Percentiles rank a stretch among this genome's conserved stretches.
Evolutionary conservation across 345 rosid genomes (phyloP).

Genomic region (Passiflora organensis): DNA sequence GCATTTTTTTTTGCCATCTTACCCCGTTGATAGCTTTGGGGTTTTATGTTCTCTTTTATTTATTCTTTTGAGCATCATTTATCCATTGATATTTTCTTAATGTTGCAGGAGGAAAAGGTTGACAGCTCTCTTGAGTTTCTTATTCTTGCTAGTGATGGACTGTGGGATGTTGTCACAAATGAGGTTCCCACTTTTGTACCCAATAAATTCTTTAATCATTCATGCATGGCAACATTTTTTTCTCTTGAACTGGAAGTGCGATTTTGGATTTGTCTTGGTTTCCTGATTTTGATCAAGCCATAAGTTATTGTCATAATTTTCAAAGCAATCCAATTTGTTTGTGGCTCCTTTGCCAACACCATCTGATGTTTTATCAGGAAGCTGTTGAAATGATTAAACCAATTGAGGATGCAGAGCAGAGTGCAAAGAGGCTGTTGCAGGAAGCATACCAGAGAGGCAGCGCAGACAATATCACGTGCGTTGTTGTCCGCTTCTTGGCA

Average conservation of each 20-base stretch:
- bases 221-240: neutral
- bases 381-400: slow-evolving; percentile 80
- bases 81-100: slow-evolving; percentile 9
- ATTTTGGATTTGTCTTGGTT: neutral
- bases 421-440: slow-evolving; percentile 75
- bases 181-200: slow-evolving; percentile 43
- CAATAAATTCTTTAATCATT: neutral
- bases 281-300: neutral
- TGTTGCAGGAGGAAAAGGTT: slow-evolving; percentile 80
- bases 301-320: neutral
- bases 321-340: neutral
- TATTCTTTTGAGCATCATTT: neutral
- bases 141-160: slow-evolving; percentile 98
- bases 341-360: neutral
- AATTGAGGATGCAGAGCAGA: slow-evolving; percentile 81
- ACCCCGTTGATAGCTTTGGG: too few relatives aligned
- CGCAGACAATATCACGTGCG: slow-evolving; percentile 94
- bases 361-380: slow-evolving; percentile 46
- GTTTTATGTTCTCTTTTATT: neutral
- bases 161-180: slow-evolving; percentile 96
- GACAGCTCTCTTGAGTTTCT: slow-evolving; percentile 97
- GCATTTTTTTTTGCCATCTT: too few relatives aligned
- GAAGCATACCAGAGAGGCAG: slow-evolving; percentile 97
- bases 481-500: slow-evolving; percentile 80
- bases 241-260: neutral